These are phyloP conservation scores for Boechera retrofracta DNA, from an alignment of 345 rosid genomes.

Conservation along the genomic window DNA sequence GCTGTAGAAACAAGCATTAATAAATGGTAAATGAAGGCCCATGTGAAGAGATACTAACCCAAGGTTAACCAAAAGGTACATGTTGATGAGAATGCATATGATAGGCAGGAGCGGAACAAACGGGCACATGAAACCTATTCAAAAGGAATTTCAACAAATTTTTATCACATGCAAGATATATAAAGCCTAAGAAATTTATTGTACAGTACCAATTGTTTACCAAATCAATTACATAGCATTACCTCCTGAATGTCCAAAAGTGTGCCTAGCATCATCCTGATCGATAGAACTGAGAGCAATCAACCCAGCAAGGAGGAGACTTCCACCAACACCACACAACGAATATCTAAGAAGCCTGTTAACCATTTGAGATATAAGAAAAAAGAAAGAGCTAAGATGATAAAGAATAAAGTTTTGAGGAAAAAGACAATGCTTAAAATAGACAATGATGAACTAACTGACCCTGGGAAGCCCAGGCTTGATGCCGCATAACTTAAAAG, in stretches of 20 bases:
- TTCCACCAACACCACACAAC: slow-evolving; percentile 75
- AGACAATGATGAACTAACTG: slow-evolving; percentile 45
- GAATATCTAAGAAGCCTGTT: slow-evolving; percentile 63
- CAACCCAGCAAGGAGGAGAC: slow-evolving; percentile 73
- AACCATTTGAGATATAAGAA: slow-evolving; percentile 5
- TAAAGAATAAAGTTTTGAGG: slow-evolving; percentile 4
- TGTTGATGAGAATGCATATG: slow-evolving; percentile 81
- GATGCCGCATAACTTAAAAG: slow-evolving; percentile 79
- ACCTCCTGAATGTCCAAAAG: slow-evolving; percentile 96
- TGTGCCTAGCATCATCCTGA: slow-evolving; percentile 91
- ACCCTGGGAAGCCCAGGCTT: slow-evolving; percentile 72
- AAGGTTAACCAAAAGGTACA: slow-evolving; percentile 83
- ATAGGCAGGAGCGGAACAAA: slow-evolving; percentile 94
- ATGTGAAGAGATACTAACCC: slow-evolving; percentile 62
- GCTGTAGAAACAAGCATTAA: neutral
- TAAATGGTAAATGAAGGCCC: neutral
- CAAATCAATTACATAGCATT: slow-evolving; percentile 27
- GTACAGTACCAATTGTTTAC: neutral
- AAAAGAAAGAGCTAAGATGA: neutral
- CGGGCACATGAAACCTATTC: slow-evolving; percentile 88
- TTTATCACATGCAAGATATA: neutral
- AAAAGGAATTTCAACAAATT: neutral
- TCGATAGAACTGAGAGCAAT: slow-evolving; percentile 69
- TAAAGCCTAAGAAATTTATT: neutral
- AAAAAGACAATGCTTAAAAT: slow-evolving; percentile 19